phyloP scores from a whole-genome alignment of 805 yeast genomes.

The Candida hungchunana region DNA sequence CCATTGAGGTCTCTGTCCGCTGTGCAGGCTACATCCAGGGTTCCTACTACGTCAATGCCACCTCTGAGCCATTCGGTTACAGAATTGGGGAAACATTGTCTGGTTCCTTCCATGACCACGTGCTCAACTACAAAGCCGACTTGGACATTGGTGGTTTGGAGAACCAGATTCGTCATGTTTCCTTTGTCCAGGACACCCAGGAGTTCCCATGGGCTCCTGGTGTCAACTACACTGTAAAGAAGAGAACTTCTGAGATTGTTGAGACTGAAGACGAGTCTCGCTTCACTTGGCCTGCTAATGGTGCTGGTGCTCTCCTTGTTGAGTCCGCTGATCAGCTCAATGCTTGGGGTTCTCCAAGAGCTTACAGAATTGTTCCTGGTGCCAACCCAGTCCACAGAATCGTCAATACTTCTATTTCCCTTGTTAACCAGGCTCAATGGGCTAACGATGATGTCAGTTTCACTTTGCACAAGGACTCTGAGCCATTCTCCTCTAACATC shows the following conservation, averaged over 20 bases:
- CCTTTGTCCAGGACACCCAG: constrained; percentile 14
- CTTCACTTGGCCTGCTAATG: constrained; percentile 23
- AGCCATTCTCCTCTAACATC: constrained; percentile 21
- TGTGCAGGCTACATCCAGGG: constrained; percentile 31
- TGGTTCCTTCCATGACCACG: constrained; percentile 30
- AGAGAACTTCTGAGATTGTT: constrained; percentile 11
- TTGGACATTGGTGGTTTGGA: constrained; percentile 27
- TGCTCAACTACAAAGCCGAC: constrained; percentile 26
- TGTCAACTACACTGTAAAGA: constrained; percentile 18
- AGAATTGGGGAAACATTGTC: constrained; percentile 23
- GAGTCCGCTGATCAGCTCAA: constrained; percentile 25
- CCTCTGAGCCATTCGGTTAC: constrained; percentile 21
- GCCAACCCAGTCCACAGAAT: constrained; percentile 22
- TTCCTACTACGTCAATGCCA: constrained; percentile 24
- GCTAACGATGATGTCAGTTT: constrained; percentile 23
- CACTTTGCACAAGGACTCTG: constrained; percentile 26
- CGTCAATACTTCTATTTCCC: constrained; percentile 13
- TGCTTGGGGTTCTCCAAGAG: constrained; percentile 28
- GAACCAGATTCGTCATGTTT: constrained; percentile 19
- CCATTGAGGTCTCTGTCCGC: constrained; percentile 26
- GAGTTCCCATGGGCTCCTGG: constrained; percentile 28
- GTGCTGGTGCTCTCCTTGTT: constrained; percentile 24
- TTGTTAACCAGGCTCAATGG: constrained; percentile 24
- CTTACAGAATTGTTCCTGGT: constrained; percentile 26
- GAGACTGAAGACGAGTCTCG: constrained; percentile 21